Evolutionary conservation across 2,329 filamentous ascomycete genomes (phyloP).

Genomic region (Cladophialophora carrionii): DNA sequence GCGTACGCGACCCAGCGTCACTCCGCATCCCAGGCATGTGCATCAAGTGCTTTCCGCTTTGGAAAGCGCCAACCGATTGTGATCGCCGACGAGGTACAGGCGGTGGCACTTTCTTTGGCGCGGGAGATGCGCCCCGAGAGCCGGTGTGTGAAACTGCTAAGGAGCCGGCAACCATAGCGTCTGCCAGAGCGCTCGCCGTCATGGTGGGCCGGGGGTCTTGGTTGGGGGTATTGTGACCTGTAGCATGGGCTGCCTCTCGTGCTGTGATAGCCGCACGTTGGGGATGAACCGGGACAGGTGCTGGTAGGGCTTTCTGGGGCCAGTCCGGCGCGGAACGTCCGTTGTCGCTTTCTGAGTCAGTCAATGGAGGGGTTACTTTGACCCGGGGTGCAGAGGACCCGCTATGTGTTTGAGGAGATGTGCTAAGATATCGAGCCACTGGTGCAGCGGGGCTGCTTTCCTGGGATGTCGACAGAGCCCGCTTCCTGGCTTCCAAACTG

Average conservation of each 20-base stretch:
- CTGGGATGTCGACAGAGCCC: slow-evolving; percentile 21
- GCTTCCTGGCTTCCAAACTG: slow-evolving; percentile 20
- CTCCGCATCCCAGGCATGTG: slow-evolving; percentile 37
- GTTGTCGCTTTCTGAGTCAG: slow-evolving; percentile 29
- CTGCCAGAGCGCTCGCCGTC: slow-evolving; percentile 48
- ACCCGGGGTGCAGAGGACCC: slow-evolving; percentile 18
- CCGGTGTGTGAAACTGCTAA: slow-evolving; percentile 49
- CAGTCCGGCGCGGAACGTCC: slow-evolving; percentile 5
- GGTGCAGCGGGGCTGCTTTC: slow-evolving; percentile 19
- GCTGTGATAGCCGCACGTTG: slow-evolving; percentile 24
- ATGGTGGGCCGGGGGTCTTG: slow-evolving; percentile 23
- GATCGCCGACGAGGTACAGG: slow-evolving; percentile 47
- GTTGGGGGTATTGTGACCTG: slow-evolving; percentile 12
- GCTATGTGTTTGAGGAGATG: slow-evolving; percentile 6
- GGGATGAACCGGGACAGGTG: slow-evolving; percentile 24
- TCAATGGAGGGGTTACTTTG: slow-evolving; percentile 26
- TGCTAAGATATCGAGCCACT: neutral
- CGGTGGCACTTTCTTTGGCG: slow-evolving; percentile 43
- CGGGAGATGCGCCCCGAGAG: slow-evolving; percentile 44
- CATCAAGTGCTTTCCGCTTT: slow-evolving; percentile 35
- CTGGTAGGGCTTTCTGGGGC: slow-evolving; percentile 14
- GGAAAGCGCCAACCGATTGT: slow-evolving; percentile 45
- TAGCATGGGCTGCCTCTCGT: slow-evolving; percentile 19
- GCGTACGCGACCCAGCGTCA: slow-evolving; percentile 34
- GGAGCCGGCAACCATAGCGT: slow-evolving; percentile 54